Base-by-base conservation (phyloP, 2,329 filamentous ascomycete genomes). In the Hypoxylon sp. region DNA sequence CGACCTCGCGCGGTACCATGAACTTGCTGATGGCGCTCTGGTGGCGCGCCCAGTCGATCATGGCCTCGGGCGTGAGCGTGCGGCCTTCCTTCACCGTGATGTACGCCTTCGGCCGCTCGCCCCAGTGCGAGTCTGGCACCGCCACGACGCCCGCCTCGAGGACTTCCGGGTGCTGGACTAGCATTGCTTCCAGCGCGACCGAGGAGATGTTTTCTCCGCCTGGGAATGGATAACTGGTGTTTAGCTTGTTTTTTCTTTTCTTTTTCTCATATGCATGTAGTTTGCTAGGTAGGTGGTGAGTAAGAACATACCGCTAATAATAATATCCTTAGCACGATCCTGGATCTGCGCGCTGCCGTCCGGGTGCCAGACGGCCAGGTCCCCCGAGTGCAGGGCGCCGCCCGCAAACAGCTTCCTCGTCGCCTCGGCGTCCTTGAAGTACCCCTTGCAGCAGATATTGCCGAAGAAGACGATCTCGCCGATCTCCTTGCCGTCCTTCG, bases 201-300 rank as follows among this genome's bases (percentile, higher is more conserved):
- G 90, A 95, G 2, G 90, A 96, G 56, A 99, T 97, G 70, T 99
- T 99, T 72, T 99, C 94, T 49, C 94, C 94, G 35, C 93, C 92
- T 90, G 30, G 7, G 20, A 5, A 16, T 20, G 11, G 2, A 13
- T n/a, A n/a, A n/a, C n/a, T n/a, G n/a, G n/a, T n/a, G n/a, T n/a
- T n/a, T n/a, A n/a, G n/a, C n/a, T n/a, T n/a, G n/a, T n/a, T n/a
- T n/a, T n/a, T n/a, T n/a, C n/a, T n/a, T n/a, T n/a, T n/a, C n/a
- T n/a, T n/a, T n/a, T n/a, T n/a, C n/a, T n/a, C n/a, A n/a, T n/a
- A n/a, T 2, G 8, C 11, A 23, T 16, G 4, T 9, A 12, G 9
- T 9, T 12, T 36, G 19, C 17, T 13, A 27, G 32, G 25, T 16
- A 7, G 16, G 11, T 16, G 15, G 30, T n/a, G n/a, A 12, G 21